A percentile compares a stretch with the other conserved stretches of the same genome.
Conservation (phyloP, 2,329 filamentous ascomycete genomes). For the Teratosphaeria zuluensis region DNA sequence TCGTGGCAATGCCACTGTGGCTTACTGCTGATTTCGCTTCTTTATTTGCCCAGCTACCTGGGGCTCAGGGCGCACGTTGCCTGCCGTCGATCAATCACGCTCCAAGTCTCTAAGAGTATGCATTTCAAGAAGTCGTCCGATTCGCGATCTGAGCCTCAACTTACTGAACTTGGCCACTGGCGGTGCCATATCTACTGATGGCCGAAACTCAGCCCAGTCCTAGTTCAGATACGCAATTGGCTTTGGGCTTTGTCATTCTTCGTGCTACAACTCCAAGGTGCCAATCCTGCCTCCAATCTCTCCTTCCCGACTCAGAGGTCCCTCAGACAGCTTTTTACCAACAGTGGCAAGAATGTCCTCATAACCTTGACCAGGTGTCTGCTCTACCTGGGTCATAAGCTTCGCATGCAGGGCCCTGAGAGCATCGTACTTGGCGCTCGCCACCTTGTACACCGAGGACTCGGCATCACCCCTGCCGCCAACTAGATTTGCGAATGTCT, state of each 20-base stretch:
- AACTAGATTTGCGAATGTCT: slow-evolving; percentile 49
- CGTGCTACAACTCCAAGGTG: slow-evolving; percentile 30
- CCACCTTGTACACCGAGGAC: slow-evolving; percentile 48
- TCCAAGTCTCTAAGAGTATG: neutral
- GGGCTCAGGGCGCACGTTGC: neutral
- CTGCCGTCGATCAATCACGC: neutral
- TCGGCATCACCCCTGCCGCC: slow-evolving; percentile 48
- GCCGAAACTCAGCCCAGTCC: neutral
- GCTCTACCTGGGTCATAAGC: slow-evolving; percentile 29
- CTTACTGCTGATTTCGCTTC: neutral
- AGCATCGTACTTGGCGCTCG: slow-evolving; percentile 48
- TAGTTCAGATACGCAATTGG: neutral
- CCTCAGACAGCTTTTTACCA: slow-evolving; percentile 32
- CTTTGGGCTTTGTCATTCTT: neutral
- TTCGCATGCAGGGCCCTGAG: slow-evolving; percentile 39
- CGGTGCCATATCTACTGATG: too few species aligned
- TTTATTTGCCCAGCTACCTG: neutral
- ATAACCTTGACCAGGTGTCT: slow-evolving; percentile 21
- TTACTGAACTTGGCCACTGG: too few species aligned
- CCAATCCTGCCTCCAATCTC: slow-evolving; percentile 36
- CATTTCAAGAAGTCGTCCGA: neutral
- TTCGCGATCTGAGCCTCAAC: neutral
- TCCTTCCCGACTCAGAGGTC: slow-evolving; percentile 32
- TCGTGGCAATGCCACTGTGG: neutral
- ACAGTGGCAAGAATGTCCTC: slow-evolving; percentile 34